Percentiles rank a stretch among this genome's conserved stretches.
Conservation (phyloP, 1,284 basidiomycete genomes). For the Irpex lacteus region DNA sequence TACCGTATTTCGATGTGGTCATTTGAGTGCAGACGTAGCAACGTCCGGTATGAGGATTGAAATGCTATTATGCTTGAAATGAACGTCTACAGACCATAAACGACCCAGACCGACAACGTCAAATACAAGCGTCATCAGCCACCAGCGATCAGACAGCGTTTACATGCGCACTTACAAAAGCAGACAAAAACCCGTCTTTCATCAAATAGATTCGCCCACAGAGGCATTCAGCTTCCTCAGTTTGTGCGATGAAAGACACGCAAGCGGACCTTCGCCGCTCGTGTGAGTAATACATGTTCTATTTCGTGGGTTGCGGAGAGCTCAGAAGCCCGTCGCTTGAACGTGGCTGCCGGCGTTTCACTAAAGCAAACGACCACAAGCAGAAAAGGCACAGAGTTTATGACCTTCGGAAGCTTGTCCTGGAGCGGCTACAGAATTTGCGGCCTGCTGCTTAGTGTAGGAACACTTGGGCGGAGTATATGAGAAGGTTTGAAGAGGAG, state of each 20-base stretch:
- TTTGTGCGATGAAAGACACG: background rate
- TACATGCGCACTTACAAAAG: background rate
- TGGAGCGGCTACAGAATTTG: background rate
- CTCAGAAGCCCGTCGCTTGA: background rate
- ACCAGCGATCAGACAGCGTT: background rate
- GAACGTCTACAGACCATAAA: background rate
- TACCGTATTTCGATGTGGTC: background rate
- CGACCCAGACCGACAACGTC: background rate
- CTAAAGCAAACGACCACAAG: too few relatives aligned
- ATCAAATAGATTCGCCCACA: background rate
- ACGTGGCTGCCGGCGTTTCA: background rate
- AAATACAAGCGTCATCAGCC: background rate
- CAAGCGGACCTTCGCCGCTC: background rate
- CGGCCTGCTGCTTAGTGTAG: too few relatives aligned
- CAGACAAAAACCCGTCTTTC: background rate
- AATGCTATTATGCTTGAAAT: background rate
- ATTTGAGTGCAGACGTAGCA: background rate
- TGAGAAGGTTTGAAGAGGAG: background rate
- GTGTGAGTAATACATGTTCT: background rate
- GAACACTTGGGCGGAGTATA: background rate
- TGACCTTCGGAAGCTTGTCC: background rate
- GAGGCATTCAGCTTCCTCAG: too few relatives aligned
- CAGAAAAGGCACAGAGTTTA: background rate
- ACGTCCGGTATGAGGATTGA: background rate
- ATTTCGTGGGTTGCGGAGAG: background rate